Evolutionary conservation across 2,329 filamentous ascomycete species (phyloP).

Genomic region (Penicillium occitanis): DNA sequence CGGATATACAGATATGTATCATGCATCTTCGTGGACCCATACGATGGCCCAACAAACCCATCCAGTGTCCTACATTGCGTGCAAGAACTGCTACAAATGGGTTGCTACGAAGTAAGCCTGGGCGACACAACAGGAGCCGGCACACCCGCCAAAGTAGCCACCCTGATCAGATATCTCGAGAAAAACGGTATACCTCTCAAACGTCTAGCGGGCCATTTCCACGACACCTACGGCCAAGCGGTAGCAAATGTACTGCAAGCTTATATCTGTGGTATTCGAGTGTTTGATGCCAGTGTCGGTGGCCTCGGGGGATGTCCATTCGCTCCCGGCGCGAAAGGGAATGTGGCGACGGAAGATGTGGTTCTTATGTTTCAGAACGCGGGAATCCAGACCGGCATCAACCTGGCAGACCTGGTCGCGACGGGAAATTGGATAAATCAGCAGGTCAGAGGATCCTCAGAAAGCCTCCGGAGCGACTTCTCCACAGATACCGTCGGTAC

Average conservation of each 20-base stretch:
- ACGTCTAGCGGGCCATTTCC: slow-evolving; percentile 79
- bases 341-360: slow-evolving; percentile 81
- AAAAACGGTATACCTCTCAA: slow-evolving; percentile 61
- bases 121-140: slow-evolving; percentile 92
- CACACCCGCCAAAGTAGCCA: slow-evolving; percentile 49
- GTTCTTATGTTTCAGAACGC: slow-evolving; percentile 64
- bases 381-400: slow-evolving; percentile 72
- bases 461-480: slow-evolving; percentile 53
- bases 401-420: slow-evolving; percentile 61
- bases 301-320: slow-evolving; percentile 84
- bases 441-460: slow-evolving; percentile 63
- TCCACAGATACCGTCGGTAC: not conserved
- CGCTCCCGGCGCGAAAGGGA: slow-evolving; percentile 80
- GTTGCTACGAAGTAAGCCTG: slow-evolving; percentile 85
- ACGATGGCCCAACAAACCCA: slow-evolving; percentile 55
- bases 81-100: slow-evolving; percentile 72
- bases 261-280: slow-evolving; percentile 72
- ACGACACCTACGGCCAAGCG: slow-evolving; percentile 84
- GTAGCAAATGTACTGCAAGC: slow-evolving; percentile 78
- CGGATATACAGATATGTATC: slow-evolving; percentile 32
- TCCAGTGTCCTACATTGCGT: slow-evolving; percentile 52
- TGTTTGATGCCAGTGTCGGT: slow-evolving; percentile 76
- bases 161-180: slow-evolving; percentile 35
- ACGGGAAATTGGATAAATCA: slow-evolving; percentile 71
- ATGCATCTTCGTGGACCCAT: slow-evolving; percentile 47